Conservation (phyloP, 345 rosid genomes). For the Eucalyptus cladocalyx region DNA sequence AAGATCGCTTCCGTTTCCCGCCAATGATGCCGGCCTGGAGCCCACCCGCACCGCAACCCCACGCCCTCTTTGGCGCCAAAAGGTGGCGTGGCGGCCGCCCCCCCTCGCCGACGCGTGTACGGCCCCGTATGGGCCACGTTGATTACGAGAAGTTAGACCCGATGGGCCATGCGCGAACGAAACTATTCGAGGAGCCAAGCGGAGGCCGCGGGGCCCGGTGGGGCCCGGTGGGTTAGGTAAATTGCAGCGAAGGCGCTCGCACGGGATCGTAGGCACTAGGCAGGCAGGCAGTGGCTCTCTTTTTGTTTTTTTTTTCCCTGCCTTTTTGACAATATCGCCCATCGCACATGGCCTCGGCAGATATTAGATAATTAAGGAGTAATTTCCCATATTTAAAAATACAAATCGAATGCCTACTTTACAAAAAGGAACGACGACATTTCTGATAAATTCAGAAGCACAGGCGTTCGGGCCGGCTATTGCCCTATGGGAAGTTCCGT, state of each 20-base stretch:
- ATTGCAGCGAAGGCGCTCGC: not conserved
- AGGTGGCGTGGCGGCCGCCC: not conserved
- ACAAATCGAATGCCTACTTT: not conserved
- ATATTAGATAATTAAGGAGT: not conserved
- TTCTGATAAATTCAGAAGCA: not conserved
- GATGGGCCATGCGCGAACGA: not conserved
- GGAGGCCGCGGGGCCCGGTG: not conserved
- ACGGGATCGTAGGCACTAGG: not conserved
- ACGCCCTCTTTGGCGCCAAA: constrained; percentile 15
- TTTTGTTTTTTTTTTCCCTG: not conserved
- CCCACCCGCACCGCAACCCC: not conserved
- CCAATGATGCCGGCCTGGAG: constrained; percentile 9
- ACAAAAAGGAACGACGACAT: not conserved
- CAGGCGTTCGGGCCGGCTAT: not conserved
- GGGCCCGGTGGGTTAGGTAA: not conserved
- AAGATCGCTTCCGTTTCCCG: constrained; percentile 27
- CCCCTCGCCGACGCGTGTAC: not conserved
- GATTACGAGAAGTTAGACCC: not conserved
- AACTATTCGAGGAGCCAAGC: not conserved
- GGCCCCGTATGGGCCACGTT: not conserved
- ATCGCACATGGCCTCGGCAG: not conserved
- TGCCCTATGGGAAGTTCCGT: not conserved
- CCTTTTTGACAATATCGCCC: not conserved
- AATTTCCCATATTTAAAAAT: not conserved
- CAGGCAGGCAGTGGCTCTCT: not conserved